Base-by-base conservation (phyloP, 331 rosid genomes). In the Stylosanthes scabra region DNA sequence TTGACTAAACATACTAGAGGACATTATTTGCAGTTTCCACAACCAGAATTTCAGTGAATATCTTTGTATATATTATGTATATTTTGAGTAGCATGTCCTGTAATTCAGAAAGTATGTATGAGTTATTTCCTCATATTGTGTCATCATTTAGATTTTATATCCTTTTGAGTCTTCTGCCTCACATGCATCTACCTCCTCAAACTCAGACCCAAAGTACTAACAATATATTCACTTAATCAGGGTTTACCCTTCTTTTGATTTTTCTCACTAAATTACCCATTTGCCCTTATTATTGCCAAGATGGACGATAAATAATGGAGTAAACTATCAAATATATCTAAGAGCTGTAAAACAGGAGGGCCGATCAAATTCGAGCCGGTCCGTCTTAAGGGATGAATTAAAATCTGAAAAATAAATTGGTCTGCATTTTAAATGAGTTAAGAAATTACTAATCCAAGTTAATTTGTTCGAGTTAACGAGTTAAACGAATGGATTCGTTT, bases 21-120 rank as follows among this genome's bases (percentile, higher is more conserved):
- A n/a, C 68, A 10, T 62, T 62, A 10, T 62, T 62, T 62, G 51
- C 51, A 63, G 40, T 63, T 63, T 10, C 68, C 34, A 63, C 3
- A 15, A 42, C 9, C 41, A 58, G 63, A 28, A 3, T 27, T 28
- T 11, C 41, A 28, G 63, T 28, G 39, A 28, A 58, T 56, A 20
- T 6, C 27, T 56, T 56, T 56, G 59, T 55, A 61, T 4, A 61
- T 37, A 5, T 11, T 3, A 25, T 16, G 37, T 16, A 7, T 14
- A 61, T 62, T 39, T 7, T 40, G n/a, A 9, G 11, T 63, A 15
- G 34, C 42, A 41, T 63, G 40, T 7, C 5, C 28, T 40, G 52
- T 15, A 63, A 15, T 56, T 40, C 37, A 62, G 50, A 39, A 62
- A 40, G 40, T 25, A 25, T 57, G 39, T 3, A 27, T 25, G 39